Conservation (phyloP, 2,329 filamentous ascomycete genomes). For the Trichophyton rubrum region DNA sequence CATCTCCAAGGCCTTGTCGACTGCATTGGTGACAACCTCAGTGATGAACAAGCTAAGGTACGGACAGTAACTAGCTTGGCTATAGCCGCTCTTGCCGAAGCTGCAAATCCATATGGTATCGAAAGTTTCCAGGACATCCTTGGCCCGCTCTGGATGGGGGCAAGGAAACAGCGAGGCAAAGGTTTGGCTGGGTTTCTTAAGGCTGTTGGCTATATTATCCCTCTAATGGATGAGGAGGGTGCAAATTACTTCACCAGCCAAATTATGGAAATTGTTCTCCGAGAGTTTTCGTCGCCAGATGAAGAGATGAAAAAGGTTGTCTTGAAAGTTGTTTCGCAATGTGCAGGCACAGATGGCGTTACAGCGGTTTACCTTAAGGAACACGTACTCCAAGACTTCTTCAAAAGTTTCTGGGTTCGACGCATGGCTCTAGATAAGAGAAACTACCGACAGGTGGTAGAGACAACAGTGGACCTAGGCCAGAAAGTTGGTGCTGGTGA, state of each 20-base stretch:
- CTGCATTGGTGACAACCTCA: slow-evolving; percentile 88
- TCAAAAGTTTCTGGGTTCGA: slow-evolving; percentile 97
- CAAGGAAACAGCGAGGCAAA: slow-evolving; percentile 90
- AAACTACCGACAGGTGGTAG: slow-evolving; percentile 95
- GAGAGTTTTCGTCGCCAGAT: slow-evolving; percentile 92
- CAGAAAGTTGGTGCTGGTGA: slow-evolving; percentile 97
- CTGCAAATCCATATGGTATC: slow-evolving; percentile 95
- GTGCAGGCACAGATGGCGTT: slow-evolving; percentile 85
- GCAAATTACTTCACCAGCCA: slow-evolving; percentile 98
- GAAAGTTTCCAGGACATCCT: slow-evolving; percentile 97
- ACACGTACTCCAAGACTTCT: slow-evolving; percentile 88
- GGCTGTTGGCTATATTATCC: slow-evolving; percentile 95
- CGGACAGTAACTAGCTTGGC: slow-evolving; percentile 90
- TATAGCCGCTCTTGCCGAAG: slow-evolving; percentile 88
- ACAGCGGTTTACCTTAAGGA: slow-evolving; percentile 92
- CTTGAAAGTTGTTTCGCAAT: slow-evolving; percentile 91
- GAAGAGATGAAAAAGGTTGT: slow-evolving; percentile 99
- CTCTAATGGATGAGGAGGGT: slow-evolving; percentile 98
- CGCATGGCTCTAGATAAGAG: slow-evolving; percentile 95
- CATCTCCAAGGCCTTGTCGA: slow-evolving; percentile 94
- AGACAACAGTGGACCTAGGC: slow-evolving; percentile 91
- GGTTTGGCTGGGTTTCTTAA: slow-evolving; percentile 92
- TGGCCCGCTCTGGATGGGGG: slow-evolving; percentile 93
- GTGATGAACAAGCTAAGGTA: slow-evolving; percentile 96
- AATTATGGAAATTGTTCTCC: slow-evolving; percentile 95